Evolutionary conservation across 78 protist species (phyloP).

Genomic region (Pigoraptor vietnamica): DNA sequence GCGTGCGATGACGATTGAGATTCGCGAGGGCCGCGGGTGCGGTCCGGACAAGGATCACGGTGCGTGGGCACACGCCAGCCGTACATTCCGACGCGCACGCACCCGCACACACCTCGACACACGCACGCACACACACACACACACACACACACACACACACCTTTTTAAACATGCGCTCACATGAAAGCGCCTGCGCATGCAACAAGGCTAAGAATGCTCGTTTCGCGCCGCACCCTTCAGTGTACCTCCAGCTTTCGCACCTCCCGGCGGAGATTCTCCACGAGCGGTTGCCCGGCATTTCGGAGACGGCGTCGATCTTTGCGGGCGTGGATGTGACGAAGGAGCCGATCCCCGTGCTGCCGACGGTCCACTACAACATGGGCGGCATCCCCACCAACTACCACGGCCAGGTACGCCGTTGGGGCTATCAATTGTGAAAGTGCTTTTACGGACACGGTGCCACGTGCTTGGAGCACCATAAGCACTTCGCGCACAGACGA

Average conservation of each 20-base stretch:
- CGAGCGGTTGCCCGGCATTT: conserved; percentile 93
- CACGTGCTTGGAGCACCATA: not conserved
- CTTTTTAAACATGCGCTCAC: too few species aligned
- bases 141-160: not conserved
- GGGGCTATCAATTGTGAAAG: not conserved
- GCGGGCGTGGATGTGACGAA: conserved; percentile 98
- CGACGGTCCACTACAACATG: conserved; percentile 99
- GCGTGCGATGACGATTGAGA: conserved; percentile 96
- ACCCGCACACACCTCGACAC: too few species aligned
- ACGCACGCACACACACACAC: too few species aligned
- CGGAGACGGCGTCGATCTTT: conserved; percentile 96
- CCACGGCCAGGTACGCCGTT: conserved; percentile 79
- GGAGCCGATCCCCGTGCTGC: conserved; percentile 97
- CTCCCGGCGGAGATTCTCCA: conserved; percentile 70
- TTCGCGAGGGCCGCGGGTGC: conserved; percentile 76
- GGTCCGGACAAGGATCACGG: conserved; percentile 79
- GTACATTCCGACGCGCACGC: too few species aligned
- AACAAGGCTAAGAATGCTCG: too few species aligned
- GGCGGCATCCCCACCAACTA: conserved; percentile 98
- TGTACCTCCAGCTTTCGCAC: conserved; percentile 91
- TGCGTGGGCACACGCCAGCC: too few species aligned
- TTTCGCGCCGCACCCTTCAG: too few species aligned
- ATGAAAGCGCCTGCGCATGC: not conserved
- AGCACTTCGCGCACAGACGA: not conserved
- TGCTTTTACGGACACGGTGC: not conserved